Evolutionary conservation across 768 basidiomycete species (phyloP).

Genomic region (Postia placenta): DNA sequence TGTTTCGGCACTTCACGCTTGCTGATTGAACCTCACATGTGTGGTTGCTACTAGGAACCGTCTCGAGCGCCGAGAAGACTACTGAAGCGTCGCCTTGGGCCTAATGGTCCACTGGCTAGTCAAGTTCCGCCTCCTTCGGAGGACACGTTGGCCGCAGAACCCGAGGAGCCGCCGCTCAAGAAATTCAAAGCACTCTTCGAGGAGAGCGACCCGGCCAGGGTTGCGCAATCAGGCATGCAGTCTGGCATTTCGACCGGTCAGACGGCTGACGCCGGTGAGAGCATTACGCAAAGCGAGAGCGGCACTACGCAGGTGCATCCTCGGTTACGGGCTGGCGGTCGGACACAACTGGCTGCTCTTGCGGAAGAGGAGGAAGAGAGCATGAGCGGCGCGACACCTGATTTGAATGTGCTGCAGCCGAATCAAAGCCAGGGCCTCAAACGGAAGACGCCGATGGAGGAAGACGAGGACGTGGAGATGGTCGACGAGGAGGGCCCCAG

Average conservation of each 20-base stretch:
- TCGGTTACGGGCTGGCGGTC: slow-evolving; percentile 4
- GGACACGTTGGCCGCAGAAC: slow-evolving; percentile 21
- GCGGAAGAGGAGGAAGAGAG: slow-evolving; percentile 57
- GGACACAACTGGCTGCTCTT: slow-evolving; percentile 26
- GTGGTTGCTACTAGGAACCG: too few relatives aligned
- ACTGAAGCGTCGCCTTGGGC: slow-evolving; percentile 19
- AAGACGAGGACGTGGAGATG: slow-evolving; percentile 37
- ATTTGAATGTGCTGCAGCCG: slow-evolving; percentile 1
- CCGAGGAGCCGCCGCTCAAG: slow-evolving; percentile 54
- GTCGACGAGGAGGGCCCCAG: slow-evolving; percentile 20
- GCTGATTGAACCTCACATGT: too few relatives aligned
- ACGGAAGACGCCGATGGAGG: slow-evolving; percentile 29
- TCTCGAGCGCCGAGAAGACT: slow-evolving; percentile 51
- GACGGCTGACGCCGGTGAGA: slow-evolving; percentile 8
- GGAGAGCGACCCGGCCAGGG: slow-evolving; percentile 46
- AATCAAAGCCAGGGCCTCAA: slow-evolving; percentile 27
- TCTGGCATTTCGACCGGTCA: slow-evolving; percentile 13
- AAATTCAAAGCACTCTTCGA: slow-evolving; percentile 71
- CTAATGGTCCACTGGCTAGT: too few relatives aligned
- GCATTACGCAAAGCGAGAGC: slow-evolving; percentile 23
- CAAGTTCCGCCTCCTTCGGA: slow-evolving; percentile 14
- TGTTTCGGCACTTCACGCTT: too few relatives aligned
- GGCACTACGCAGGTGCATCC: slow-evolving; percentile 11
- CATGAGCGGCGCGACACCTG: slow-evolving; percentile 10
- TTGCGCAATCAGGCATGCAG: slow-evolving; percentile 17